These are phyloP conservation scores for Arthrobotrys conoides DNA, from an alignment of 2,329 filamentous ascomycete species.

Conservation along the genomic window DNA sequence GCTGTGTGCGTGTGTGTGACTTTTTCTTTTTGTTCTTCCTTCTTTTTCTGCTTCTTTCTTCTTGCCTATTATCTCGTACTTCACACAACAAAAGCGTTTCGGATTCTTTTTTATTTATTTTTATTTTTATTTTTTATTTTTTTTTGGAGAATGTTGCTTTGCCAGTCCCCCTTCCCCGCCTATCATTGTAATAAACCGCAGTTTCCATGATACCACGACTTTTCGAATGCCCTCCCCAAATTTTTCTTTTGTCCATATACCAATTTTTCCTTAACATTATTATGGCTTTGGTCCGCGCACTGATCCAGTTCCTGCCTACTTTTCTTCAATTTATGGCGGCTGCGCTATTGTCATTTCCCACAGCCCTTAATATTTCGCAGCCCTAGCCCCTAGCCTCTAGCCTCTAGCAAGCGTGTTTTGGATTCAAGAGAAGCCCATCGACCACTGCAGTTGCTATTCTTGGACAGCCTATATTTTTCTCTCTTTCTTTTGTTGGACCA, in stretches of 20 bases:
- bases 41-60: neutral
- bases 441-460: neutral
- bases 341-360: conserved; percentile 16
- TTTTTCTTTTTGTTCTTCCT: conserved; percentile 6
- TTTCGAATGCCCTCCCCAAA: conserved; percentile 20
- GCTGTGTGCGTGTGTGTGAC: too few relatives aligned
- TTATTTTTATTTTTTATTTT: too few relatives aligned
- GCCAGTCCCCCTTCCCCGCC: neutral
- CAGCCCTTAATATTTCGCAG: conserved; percentile 33
- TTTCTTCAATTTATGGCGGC: conserved; percentile 9
- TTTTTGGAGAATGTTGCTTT: conserved; percentile 21
- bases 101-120: too few relatives aligned
- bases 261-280: conserved; percentile 34
- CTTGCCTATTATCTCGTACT: neutral
- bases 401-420: conserved; percentile 29
- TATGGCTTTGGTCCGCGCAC: conserved; percentile 23
- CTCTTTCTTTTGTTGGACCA: neutral
- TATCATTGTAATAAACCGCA: conserved; percentile 50
- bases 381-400: too few relatives aligned
- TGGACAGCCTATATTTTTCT: neutral
- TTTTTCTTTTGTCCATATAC: conserved; percentile 43
- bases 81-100: conserved; percentile 28
- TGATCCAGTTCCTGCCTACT: neutral
- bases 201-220: conserved; percentile 53
- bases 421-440: conserved; percentile 21